Base-by-base conservation (phyloP, 148 eudicot genomes). In the Chenopodium formosanum region DNA sequence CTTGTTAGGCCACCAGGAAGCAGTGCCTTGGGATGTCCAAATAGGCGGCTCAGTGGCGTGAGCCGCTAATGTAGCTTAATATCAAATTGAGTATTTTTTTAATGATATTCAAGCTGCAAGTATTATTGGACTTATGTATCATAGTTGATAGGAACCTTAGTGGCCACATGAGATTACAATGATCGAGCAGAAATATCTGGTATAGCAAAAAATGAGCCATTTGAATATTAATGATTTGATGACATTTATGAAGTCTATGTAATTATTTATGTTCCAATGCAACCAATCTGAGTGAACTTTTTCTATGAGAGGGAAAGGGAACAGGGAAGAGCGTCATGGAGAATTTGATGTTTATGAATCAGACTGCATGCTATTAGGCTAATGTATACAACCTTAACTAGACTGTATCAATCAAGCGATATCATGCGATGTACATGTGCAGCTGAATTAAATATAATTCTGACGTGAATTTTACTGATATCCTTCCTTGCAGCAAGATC, bases 401-500 rank as follows among this genome's bases (percentile, higher is more conserved):
- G 32, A 66, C 70, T 66, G 2, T 27, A 25, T 17, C 32, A 0
- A 31, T 68, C 37, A 13, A 72, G 75, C 52, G n/a, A 31, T 7
- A 60, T 9, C 48, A 58, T 60, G 52, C 31, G 3, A 7, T 69
- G 32, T 37, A 7, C 10, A 2, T 67, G 48, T 37, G 47, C 75
- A 27, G 11, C 22, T 62, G 56, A 50, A 34, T 17, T 34, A 56
- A 60, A 70, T 70, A 69, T 44, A 52, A 9, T 23, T 25, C 19
- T 31, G 7, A 31, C 77, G 32, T 78, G 58, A 79, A 34, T 37
- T 58, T 75, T 75, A 53, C 44, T 66, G 48, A 40, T 71, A 16
- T 81, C 81, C 77, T 47, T 81, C 81, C 75, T 47, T 86, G 89
- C 97, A 95, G 98, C 92, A 92, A 91, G 98, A 95, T 82, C 98